These are phyloP conservation scores for Monilinia fructigena DNA, from an alignment of 2,329 filamentous ascomycete species.

Conservation along the genomic window DNA sequence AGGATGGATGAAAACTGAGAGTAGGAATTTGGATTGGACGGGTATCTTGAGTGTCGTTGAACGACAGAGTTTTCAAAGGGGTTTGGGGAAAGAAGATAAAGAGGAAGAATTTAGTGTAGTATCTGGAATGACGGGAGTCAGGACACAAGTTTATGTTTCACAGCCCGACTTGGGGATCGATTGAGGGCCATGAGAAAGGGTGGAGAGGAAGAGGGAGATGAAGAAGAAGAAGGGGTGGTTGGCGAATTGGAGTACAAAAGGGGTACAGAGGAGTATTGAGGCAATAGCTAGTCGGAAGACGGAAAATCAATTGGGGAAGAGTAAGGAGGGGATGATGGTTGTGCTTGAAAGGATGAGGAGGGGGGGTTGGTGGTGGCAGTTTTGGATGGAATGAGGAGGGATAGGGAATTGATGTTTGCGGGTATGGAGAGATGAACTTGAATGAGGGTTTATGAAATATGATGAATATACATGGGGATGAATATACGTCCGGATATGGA, in stretches of 20 bases:
- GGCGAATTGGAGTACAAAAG: conserved; percentile 61
- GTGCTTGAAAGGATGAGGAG: conserved; percentile 69
- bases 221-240: conserved; percentile 51
- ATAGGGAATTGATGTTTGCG: conserved; percentile 44
- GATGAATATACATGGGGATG: conserved; percentile 11
- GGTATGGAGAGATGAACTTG: conserved; percentile 24
- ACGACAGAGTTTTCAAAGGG: conserved; percentile 62
- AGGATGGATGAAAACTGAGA: conserved; percentile 81
- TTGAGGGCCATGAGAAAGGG: conserved; percentile 42
- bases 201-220: conserved; percentile 46
- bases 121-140: conserved; percentile 59
- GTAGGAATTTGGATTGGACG: conserved; percentile 77
- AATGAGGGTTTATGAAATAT: conserved; percentile 24
- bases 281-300: conserved; percentile 74
- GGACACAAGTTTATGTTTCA: conserved; percentile 74
- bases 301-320: conserved; percentile 74
- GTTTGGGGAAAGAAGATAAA: conserved; percentile 29
- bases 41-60: conserved; percentile 78
- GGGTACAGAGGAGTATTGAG: conserved; percentile 79
- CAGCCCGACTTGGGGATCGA: conserved; percentile 67
- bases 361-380: conserved; percentile 68
- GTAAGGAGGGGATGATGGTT: conserved; percentile 78
- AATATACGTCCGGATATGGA: not conserved
- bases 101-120: conserved; percentile 34
- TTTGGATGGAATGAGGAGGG: conserved; percentile 67